These are phyloP conservation scores for Phialophora tarda DNA, from an alignment of 2,329 filamentous ascomycete species.

Conservation along the genomic window DNA sequence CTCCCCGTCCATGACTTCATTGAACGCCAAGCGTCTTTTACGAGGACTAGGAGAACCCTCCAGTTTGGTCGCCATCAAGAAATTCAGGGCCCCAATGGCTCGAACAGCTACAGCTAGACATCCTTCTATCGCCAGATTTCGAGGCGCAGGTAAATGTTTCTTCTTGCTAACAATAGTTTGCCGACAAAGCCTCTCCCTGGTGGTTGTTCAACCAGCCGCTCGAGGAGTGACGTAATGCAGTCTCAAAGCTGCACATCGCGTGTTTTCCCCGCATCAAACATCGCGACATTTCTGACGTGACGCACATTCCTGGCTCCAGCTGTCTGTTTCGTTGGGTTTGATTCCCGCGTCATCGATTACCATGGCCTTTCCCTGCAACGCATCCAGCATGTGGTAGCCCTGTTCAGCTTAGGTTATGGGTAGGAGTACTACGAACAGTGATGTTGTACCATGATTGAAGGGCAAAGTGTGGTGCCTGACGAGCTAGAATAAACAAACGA, in stretches of 20 bases:
- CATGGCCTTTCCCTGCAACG: constrained; percentile 2
- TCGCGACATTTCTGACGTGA: constrained; percentile 25
- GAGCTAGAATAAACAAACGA: neutral
- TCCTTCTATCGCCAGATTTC: neutral
- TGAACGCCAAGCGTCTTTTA: neutral
- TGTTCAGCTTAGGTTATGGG: neutral
- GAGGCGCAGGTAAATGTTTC: neutral
- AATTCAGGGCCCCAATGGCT: neutral
- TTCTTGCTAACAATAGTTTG: neutral
- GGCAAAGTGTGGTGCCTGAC: constrained; percentile 1
- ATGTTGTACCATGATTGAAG: neutral
- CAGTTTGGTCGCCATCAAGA: neutral
- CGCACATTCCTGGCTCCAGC: neutral
- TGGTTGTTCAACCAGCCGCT: constrained; percentile 5
- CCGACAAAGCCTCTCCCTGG: neutral
- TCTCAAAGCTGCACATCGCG: constrained; percentile 9
- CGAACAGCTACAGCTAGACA: neutral
- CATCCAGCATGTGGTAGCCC: neutral
- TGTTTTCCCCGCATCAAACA: constrained; percentile 31
- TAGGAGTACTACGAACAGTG: neutral
- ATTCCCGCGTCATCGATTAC: constrained; percentile 14
- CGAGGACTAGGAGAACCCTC: neutral
- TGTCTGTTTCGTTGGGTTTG: constrained; percentile 24
- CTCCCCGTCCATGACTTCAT: neutral
- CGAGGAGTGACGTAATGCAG: constrained; percentile 13